These are phyloP conservation scores for Escovopsis sp. DNA, from an alignment of 2,329 filamentous ascomycete species.

Conservation along the genomic window DNA sequence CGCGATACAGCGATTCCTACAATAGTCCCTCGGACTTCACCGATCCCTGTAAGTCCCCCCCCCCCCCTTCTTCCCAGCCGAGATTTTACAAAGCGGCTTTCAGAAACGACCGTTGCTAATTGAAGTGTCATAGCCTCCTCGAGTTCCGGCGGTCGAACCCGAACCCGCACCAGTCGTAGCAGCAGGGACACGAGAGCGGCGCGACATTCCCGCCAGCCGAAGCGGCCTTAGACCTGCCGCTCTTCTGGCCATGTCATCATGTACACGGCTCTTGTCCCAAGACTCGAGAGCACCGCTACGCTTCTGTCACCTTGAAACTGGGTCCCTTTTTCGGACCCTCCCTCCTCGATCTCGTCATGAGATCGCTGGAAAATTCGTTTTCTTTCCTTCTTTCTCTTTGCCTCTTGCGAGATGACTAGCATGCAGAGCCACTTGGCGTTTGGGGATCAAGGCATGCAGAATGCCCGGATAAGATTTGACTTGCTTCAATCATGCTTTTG, in stretches of 20 bases:
- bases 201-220: slow-evolving; percentile 16
- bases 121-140: slow-evolving; percentile 23
- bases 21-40: slow-evolving; percentile 35
- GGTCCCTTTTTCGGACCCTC: neutral
- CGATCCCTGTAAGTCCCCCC: slow-evolving; percentile 34
- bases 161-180: slow-evolving; percentile 17
- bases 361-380: too few relatives aligned
- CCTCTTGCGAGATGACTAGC: neutral
- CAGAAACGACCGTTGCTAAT: too few relatives aligned
- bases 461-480: neutral
- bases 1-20: slow-evolving; percentile 37
- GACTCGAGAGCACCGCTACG: neutral
- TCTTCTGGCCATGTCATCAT: slow-evolving; percentile 3
- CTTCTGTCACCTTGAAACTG: neutral
- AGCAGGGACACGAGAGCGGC: slow-evolving; percentile 19
- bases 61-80: neutral
- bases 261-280: slow-evolving; percentile 4
- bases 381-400: neutral
- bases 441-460: neutral
- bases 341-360: neutral
- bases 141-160: slow-evolving; percentile 30
- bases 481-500: neutral
- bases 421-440: slow-evolving; percentile 1
- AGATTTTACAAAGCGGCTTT: neutral
- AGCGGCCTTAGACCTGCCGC: slow-evolving; percentile 8